phyloP scores from a whole-genome alignment of 805 yeast genomes.

The Yarrowia sp. region DNA sequence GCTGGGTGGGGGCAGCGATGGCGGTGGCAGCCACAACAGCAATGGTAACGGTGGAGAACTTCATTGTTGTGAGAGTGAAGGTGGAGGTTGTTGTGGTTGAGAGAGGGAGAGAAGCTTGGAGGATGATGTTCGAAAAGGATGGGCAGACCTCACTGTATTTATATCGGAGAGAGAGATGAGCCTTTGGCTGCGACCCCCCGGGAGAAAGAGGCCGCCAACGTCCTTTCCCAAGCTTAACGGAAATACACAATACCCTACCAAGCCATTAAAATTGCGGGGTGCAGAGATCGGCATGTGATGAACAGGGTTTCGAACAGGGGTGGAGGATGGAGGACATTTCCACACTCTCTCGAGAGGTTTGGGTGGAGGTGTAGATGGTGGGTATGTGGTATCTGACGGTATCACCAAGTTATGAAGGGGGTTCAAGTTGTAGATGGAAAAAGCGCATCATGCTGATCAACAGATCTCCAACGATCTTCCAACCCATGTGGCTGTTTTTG shows the following conservation, averaged over 20 bases:
- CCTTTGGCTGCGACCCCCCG: no score
- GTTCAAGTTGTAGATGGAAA: no score
- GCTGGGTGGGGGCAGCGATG: constrained; percentile 24
- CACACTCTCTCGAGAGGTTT: no score
- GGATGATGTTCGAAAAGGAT: neutral
- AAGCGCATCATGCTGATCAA: no score
- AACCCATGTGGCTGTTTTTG: no score
- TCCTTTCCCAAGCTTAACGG: neutral
- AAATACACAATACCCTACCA: neutral
- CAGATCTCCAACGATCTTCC: no score
- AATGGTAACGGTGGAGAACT: constrained; percentile 22
- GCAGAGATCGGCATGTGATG: constrained; percentile 32
- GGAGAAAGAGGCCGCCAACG: no score
- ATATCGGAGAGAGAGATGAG: neutral
- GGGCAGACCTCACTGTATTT: neutral
- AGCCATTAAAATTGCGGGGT: constrained; percentile 29
- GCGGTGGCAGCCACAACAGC: constrained; percentile 26
- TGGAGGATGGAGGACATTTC: neutral
- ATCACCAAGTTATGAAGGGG: no score
- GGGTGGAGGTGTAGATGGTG: neutral
- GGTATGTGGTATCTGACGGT: no score
- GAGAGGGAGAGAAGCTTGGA: neutral
- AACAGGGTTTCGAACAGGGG: constrained; percentile 38
- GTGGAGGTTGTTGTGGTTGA: neutral
- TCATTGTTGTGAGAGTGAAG: constrained; percentile 14